Evolutionary conservation across 352 stramenopile genomes (phyloP).

Genomic region (Peronospora farinosa): DNA sequence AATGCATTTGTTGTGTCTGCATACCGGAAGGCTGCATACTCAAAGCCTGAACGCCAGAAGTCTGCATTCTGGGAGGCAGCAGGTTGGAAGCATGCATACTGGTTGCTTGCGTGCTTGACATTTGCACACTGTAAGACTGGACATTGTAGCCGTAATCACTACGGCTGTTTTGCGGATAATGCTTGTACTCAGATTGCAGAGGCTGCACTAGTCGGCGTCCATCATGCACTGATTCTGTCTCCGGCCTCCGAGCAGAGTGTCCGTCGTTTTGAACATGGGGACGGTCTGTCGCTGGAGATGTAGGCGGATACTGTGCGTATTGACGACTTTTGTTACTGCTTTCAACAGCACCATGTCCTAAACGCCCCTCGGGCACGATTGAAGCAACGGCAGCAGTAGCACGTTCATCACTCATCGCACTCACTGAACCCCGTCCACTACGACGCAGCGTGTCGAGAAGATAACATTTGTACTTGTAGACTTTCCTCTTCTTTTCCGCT

Average conservation of each 20-base stretch:
- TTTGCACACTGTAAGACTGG: slow-evolving; percentile 20
- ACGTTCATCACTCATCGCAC: slow-evolving; percentile 2
- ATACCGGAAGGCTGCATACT: slow-evolving; percentile 3
- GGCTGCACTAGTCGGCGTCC: slow-evolving; percentile 9
- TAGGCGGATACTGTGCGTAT: slow-evolving; percentile 17
- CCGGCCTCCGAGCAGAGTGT: slow-evolving; percentile 6
- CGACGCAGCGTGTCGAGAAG: slow-evolving; percentile 30
- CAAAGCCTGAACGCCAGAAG: not conserved
- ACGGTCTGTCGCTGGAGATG: slow-evolving; percentile 4
- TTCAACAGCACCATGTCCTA: slow-evolving; percentile 9
- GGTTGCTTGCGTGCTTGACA: slow-evolving; percentile 15
- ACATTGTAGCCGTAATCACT: slow-evolving; percentile 10
- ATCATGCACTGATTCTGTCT: slow-evolving; percentile 14
- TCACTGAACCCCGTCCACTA: slow-evolving; percentile 16
- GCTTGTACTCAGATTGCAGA: slow-evolving; percentile 12
- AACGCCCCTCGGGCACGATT: not conserved
- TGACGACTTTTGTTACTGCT: slow-evolving; percentile 8
- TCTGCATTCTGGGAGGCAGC: not conserved
- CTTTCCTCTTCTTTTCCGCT: slow-evolving; percentile 24
- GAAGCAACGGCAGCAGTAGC: slow-evolving; percentile 3
- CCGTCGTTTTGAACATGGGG: slow-evolving; percentile 6
- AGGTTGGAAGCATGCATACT: not conserved
- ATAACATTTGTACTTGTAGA: slow-evolving; percentile 36
- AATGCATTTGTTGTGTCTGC: slow-evolving; percentile 20
- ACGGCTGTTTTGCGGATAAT: slow-evolving; percentile 11